Percentiles rank a stretch among this genome's conserved stretches.
These are phyloP conservation scores for Stemphylium vesicarium DNA, from an alignment of 2,329 filamentous ascomycete species.

Conservation along the genomic window DNA sequence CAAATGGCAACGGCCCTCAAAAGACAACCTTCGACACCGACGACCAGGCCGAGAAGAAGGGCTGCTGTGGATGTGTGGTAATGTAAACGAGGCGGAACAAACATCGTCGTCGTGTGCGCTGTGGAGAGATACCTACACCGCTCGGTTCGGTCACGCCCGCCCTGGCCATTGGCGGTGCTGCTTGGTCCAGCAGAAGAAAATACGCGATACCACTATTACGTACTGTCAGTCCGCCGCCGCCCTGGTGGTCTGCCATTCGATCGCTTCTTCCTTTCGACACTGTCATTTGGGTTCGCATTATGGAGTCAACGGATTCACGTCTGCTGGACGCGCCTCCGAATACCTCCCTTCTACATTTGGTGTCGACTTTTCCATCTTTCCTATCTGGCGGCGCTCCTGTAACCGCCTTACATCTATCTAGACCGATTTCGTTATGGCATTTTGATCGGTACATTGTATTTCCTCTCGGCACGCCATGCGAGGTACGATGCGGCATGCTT, in stretches of 20 bases:
- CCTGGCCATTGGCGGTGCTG: conserved; percentile 31
- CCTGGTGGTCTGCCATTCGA: conserved; percentile 14
- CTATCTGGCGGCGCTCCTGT: conserved; percentile 19
- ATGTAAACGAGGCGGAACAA: conserved; percentile 65
- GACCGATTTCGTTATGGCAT: conserved; percentile 41
- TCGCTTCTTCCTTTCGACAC: conserved; percentile 29
- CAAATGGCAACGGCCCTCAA: conserved; percentile 53
- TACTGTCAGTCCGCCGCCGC: conserved; percentile 39
- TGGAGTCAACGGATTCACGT: conserved; percentile 33
- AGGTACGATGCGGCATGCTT: conserved; percentile 26
- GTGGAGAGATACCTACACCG: conserved; percentile 29
- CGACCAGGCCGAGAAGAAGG: conserved; percentile 67
- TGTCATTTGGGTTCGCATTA: conserved; percentile 34
- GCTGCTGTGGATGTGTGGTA: conserved; percentile 83
- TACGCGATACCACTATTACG: conserved; percentile 45
- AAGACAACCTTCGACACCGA: conserved; percentile 80
- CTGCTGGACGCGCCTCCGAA: conserved; percentile 36
- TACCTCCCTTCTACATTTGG: conserved; percentile 20
- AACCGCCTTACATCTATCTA: conserved; percentile 26
- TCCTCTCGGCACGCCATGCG: conserved; percentile 27
- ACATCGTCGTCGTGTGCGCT: conserved; percentile 14
- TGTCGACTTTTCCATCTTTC: conserved; percentile 20
- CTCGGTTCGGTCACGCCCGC: conserved; percentile 29
- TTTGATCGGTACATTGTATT: conserved; percentile 40
- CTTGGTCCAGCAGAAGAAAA: conserved; percentile 28